Evolutionary conservation across 208 protist species (phyloP).

Genomic region (Spongospora subterranea): DNA sequence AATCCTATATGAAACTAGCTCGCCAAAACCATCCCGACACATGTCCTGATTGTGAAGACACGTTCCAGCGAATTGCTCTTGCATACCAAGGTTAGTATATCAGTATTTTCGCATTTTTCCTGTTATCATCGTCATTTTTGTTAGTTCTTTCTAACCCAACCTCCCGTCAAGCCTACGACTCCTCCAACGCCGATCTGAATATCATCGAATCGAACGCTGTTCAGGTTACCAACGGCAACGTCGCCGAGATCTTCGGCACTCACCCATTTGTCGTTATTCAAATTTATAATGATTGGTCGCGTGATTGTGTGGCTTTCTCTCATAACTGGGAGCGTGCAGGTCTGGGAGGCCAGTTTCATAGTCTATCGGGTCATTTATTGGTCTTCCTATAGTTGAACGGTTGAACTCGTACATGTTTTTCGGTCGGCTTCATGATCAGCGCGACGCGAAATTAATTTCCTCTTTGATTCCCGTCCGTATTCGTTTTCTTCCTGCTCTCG

Average conservation of each 20-base stretch:
- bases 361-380: not conserved
- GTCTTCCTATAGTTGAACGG: not conserved
- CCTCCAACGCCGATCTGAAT: not conserved
- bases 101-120: not conserved
- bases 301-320: not conserved
- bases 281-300: constrained; percentile 33
- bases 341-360: not conserved
- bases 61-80: not conserved
- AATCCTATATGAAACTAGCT: not conserved
- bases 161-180: constrained; percentile 28
- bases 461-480: constrained; percentile 13
- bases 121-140: not conserved
- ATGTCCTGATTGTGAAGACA: constrained; percentile 12
- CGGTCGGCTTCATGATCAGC: not conserved
- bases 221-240: not conserved
- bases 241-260: not conserved
- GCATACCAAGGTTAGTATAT: constrained; percentile 22
- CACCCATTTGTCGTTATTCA: not conserved
- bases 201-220: not conserved
- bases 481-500: constrained; percentile 12
- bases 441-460: not conserved
- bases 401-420: constrained; percentile 33
- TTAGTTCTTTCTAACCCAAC: constrained; percentile 43
- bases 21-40: constrained; percentile 2
- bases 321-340: constrained; percentile 33